Base-by-base conservation (phyloP, 1,139 yeast species). In the Meyerozyma smithsonii region DNA sequence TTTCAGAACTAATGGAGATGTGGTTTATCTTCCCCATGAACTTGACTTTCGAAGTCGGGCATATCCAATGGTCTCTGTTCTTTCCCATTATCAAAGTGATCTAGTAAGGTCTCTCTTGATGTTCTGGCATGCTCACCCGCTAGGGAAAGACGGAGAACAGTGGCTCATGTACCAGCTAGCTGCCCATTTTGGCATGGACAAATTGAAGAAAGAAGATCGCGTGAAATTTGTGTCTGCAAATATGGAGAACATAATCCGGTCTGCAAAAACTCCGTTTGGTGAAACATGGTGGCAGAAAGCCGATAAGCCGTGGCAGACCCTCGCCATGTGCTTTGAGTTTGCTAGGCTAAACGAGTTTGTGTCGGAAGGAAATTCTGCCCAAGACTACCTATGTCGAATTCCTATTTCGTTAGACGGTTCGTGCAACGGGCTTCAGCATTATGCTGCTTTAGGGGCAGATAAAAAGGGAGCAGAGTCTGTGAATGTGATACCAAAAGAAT, bases 401-500 rank as follows among this genome's bases (percentile, higher is more conserved):
- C 72, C 75, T 0, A 57, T 71, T 5, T 73, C 69, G 41, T 71
- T 64, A 44, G 77, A 71, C 47, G 77, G 77, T 0, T 65, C 75
- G 0, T 71, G 77, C 43, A 71, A 71, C 48, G 77, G 77, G 3
- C 56, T 71, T 19, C 77, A 71, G 47, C 77, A 71, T 47, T 71
- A 69, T 50, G 72, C 77, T 2, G 76, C 74, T 0, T 50, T 71
- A 17, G 66, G 72, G 1, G 57, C 58, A 2, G 75, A 71, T 42
- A 35, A 37, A 15, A 54, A 48, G 17, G 76, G 74, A 4, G 75
- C 66, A 0, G 43, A 40, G 10, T 64, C 75, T 0, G 76, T 70
- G 2, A 71, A 71, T 44, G 50, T 71, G 15, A 32, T 61, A 3
- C 62, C 63, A 1, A 33, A 42, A 15, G 38, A 42, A n/a, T 26